Evolutionary conservation across 768 basidiomycete species (phyloP).

Genomic region (Lentinus tigrinus): DNA sequence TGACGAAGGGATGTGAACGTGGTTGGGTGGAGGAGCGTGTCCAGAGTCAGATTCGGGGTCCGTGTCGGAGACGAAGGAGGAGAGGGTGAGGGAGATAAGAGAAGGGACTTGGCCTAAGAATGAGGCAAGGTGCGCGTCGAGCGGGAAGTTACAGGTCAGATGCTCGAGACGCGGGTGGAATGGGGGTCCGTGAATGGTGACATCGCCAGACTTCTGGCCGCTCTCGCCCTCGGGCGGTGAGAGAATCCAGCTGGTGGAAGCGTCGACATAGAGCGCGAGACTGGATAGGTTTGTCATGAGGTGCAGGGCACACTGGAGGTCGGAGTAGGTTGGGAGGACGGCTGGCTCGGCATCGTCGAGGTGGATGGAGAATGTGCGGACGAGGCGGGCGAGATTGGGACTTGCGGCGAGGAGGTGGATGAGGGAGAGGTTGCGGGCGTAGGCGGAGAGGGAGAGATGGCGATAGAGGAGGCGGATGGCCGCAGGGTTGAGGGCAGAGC

Average conservation of each 20-base stretch:
- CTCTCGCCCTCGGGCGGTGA: slow-evolving; percentile 9
- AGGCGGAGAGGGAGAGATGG: slow-evolving; percentile 45
- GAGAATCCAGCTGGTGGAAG: slow-evolving; percentile 55
- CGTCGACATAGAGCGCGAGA: slow-evolving; percentile 52
- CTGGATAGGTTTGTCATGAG: slow-evolving; percentile 60
- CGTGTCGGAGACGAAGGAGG: slow-evolving; percentile 27
- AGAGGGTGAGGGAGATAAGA: slow-evolving; percentile 59
- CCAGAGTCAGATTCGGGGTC: slow-evolving; percentile 7
- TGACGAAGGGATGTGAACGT: slow-evolving; percentile 27
- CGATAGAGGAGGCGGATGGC: slow-evolving; percentile 68
- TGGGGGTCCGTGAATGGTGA: slow-evolving; percentile 1
- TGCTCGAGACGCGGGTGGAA: slow-evolving; percentile 48
- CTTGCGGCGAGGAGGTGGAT: slow-evolving; percentile 55
- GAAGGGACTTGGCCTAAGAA: slow-evolving; percentile 59
- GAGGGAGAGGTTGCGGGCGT: slow-evolving; percentile 45
- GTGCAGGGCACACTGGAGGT: slow-evolving; percentile 51
- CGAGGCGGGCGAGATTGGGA: slow-evolving; percentile 57
- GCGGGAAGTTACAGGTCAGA: slow-evolving; percentile 59
- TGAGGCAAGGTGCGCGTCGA: slow-evolving; percentile 54
- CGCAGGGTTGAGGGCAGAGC: slow-evolving; percentile 41
- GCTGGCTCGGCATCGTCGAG: slow-evolving; percentile 38
- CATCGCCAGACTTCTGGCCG: slow-evolving; percentile 6
- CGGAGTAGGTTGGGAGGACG: slow-evolving; percentile 43
- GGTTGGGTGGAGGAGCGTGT: slow-evolving; percentile 19
- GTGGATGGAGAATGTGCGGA: slow-evolving; percentile 60